These are phyloP conservation scores for Oryza brachyantha DNA, from an alignment of 176 grass and related monocot genomes.

Conservation along the genomic window DNA sequence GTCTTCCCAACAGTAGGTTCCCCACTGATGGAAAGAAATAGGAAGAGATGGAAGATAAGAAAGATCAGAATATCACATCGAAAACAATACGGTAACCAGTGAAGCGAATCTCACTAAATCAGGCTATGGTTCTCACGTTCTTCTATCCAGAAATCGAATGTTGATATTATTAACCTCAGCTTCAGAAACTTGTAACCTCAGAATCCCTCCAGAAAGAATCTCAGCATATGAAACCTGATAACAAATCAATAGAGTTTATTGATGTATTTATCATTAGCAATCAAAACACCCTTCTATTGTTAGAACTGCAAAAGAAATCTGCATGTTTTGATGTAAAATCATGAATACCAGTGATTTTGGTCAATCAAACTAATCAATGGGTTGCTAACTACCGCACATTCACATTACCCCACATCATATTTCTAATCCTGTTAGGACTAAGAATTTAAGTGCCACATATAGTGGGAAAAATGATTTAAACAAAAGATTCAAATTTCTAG, in stretches of 20 bases:
- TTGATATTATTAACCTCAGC: constrained; percentile 89
- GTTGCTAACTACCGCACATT: background rate
- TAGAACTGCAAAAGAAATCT: background rate
- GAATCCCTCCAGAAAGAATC: constrained; percentile 91
- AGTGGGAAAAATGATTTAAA: no score
- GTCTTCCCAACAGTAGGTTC: constrained; percentile 92
- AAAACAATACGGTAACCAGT: constrained; percentile 19
- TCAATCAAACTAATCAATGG: background rate
- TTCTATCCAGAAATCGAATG: constrained; percentile 88
- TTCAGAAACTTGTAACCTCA: constrained; percentile 82
- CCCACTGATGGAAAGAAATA: constrained; percentile 39
- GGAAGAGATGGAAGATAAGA: constrained; percentile 31
- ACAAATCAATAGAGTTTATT: constrained; percentile 30
- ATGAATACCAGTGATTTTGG: background rate
- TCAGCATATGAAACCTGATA: constrained; percentile 79
- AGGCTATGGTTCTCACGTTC: constrained; percentile 59
- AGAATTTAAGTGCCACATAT: background rate
- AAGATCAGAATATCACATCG: constrained; percentile 27
- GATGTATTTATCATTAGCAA: constrained; percentile 31
- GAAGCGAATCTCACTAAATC: constrained; percentile 16
- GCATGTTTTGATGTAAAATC: background rate
- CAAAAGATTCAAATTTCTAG: no score
- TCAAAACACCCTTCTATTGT: background rate
- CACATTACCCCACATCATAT: background rate
- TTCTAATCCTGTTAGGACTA: background rate